A percentile compares a stretch with the other conserved stretches of the same genome.
Evolutionary conservation across 2,329 filamentous ascomycete genomes (phyloP).

Genomic region (Penicillium sp.): DNA sequence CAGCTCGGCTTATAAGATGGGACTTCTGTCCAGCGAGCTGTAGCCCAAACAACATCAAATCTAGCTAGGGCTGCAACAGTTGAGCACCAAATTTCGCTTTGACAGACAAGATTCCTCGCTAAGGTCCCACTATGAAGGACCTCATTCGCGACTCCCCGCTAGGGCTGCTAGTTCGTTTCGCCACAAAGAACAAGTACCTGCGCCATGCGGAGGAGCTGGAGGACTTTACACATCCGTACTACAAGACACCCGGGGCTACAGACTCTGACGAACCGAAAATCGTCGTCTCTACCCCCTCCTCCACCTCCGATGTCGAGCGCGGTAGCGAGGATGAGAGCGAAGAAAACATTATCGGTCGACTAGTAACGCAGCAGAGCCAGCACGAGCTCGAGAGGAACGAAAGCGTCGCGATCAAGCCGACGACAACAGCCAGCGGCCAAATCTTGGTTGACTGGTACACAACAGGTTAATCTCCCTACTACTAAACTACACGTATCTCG

Average conservation of each 20-base stretch:
- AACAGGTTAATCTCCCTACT: not conserved
- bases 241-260: not conserved
- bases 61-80: no score
- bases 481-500: no score
- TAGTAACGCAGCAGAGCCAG: not conserved
- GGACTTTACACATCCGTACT: not conserved
- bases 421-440: not conserved
- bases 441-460: not conserved
- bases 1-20: no score
- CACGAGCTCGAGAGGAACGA: not conserved
- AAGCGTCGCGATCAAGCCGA: not conserved
- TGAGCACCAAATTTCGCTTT: no score
- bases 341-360: not conserved
- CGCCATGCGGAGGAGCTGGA: not conserved
- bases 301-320: not conserved
- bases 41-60: no score
- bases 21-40: no score
- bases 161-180: not conserved
- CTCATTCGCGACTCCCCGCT: not conserved
- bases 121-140: not conserved
- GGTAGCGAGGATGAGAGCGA: not conserved
- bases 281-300: not conserved
- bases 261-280: not conserved
- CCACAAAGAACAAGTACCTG: not conserved
- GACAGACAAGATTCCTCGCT: no score